Percentiles rank a stretch among this genome's conserved stretches.
Conservation (phyloP, 2,329 filamentous ascomycete genomes). For the Fusarium sp. region DNA sequence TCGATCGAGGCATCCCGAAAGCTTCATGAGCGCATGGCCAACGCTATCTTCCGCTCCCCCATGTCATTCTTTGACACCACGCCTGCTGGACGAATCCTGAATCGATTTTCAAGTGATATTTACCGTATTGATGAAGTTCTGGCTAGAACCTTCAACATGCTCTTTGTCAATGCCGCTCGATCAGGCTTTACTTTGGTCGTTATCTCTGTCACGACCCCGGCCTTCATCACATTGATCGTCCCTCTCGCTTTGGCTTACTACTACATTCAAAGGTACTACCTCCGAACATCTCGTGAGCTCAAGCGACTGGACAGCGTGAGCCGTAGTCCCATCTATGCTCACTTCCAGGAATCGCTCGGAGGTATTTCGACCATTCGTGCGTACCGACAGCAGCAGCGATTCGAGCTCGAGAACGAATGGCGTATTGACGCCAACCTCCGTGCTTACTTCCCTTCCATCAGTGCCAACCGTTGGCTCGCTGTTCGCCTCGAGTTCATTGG, state of each 20-base stretch:
- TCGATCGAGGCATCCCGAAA: conserved; percentile 98
- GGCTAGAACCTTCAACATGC: conserved; percentile 97
- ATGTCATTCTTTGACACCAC: conserved; percentile 99
- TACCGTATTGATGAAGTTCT: conserved; percentile 92
- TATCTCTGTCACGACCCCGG: conserved; percentile 85
- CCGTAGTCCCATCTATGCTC: conserved; percentile 95
- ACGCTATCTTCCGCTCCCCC: conserved; percentile 95
- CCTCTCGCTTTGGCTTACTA: conserved; percentile 87
- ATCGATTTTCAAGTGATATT: conserved; percentile 92
- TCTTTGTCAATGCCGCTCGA: conserved; percentile 82
- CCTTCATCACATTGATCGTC: conserved; percentile 84
- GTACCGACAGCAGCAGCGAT: conserved; percentile 89
- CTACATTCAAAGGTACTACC: conserved; percentile 96
- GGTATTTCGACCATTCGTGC: conserved; percentile 96
- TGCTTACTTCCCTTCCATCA: conserved; percentile 96
- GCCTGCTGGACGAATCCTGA: conserved; percentile 94
- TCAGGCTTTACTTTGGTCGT: conserved; percentile 89
- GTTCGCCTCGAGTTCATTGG: conserved; percentile 96
- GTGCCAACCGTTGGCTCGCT: conserved; percentile 93
- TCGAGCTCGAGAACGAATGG: conserved; percentile 96
- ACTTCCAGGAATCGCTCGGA: conserved; percentile 97
- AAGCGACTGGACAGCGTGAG: conserved; percentile 97
- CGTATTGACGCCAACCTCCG: conserved; percentile 94
- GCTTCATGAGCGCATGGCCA: conserved; percentile 96
- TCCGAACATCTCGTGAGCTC: conserved; percentile 94